Base-by-base conservation (phyloP, 352 stramenopile species). In the Globisporangium paddicum region DNA sequence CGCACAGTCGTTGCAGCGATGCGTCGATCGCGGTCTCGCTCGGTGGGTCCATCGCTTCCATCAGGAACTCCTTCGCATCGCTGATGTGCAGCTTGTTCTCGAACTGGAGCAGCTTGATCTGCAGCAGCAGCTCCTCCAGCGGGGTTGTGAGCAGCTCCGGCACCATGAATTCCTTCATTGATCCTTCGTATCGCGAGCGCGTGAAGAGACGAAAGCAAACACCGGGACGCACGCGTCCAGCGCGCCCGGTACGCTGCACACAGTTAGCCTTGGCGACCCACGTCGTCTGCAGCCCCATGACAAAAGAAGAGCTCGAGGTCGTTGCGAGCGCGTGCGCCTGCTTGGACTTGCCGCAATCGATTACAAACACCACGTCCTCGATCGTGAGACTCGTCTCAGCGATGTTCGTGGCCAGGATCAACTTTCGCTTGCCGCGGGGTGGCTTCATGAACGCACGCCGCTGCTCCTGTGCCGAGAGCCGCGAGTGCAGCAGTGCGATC, bases 381-480 rank as follows among this genome's bases (percentile, higher is more conserved):
- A 99, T 97, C 13, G 96, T 99, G 4, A 99, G 72, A 65, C 87
- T 98, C 13, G 95, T 98, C 72, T 99, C 96, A 5, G 95, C 95
- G 49, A 99, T 98, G 64, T 98, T 99, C 0, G 96, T 99, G 5
- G 90, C 77, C 47, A 98, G 78, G 35, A 95, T 86, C 6, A 95
- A 62, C 60, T 95, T 93, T 50, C 82, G 73, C 55, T 86, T 86
- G 25, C 79, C 79, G 5, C 62, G 61, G 6, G 77, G 71, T 2
- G 84, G 77, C 18, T 74, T 85, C 35, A 82, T 59, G 60, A 94
- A 94, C 14, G 82, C 84, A 10, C 69, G 72, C 4, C 77, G 77
- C 55, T 93, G 84, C 44, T 93, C 84, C 35, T 87, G 70, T 0
- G 77, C 71, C 3, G 84, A 90, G 2, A 93, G 57, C 0, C 77